phyloP scores from a whole-genome alignment of 495 filamentous ascomycete genomes.

The Lasiosphaeria miniovina region DNA sequence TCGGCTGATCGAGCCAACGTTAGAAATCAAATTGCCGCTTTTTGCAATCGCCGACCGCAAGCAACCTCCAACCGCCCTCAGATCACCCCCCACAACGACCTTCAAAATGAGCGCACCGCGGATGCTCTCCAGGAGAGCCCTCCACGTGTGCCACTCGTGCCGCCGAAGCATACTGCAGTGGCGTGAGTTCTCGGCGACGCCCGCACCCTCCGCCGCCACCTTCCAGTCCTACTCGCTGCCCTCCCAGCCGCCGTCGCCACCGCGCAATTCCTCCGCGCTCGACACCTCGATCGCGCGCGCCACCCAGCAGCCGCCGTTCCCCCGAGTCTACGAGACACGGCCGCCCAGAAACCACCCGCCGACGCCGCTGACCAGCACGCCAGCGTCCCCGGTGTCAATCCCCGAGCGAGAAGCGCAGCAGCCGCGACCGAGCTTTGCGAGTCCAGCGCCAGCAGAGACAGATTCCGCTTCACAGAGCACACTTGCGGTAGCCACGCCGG shows the following conservation, averaged over 20 bases:
- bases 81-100: neutral
- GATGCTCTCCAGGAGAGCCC: constrained; percentile 21
- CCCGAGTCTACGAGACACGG: constrained; percentile 53
- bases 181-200: constrained; percentile 59
- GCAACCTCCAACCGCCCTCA: neutral
- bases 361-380: neutral
- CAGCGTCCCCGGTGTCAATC: constrained; percentile 19
- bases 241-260: constrained; percentile 55
- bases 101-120: constrained; percentile 27
- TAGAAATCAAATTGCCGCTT: constrained; percentile 1
- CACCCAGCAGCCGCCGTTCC: constrained; percentile 30
- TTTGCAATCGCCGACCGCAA: neutral
- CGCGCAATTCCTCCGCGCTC: constrained; percentile 61
- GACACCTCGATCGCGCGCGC: constrained; percentile 67
- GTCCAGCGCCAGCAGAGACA: constrained; percentile 1
- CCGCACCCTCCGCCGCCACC: constrained; percentile 52
- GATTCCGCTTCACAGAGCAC: neutral
- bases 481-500: constrained; percentile 2
- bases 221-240: constrained; percentile 74
- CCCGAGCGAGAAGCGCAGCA: constrained; percentile 67
- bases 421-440: constrained; percentile 37
- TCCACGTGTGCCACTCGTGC: constrained; percentile 28
- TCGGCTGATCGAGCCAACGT: constrained; percentile 13
- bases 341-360: constrained; percentile 39
- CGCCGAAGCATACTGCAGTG: constrained; percentile 51